Conservation (phyloP, 2,329 filamentous ascomycete genomes). For the Didymella arachidicola region DNA sequence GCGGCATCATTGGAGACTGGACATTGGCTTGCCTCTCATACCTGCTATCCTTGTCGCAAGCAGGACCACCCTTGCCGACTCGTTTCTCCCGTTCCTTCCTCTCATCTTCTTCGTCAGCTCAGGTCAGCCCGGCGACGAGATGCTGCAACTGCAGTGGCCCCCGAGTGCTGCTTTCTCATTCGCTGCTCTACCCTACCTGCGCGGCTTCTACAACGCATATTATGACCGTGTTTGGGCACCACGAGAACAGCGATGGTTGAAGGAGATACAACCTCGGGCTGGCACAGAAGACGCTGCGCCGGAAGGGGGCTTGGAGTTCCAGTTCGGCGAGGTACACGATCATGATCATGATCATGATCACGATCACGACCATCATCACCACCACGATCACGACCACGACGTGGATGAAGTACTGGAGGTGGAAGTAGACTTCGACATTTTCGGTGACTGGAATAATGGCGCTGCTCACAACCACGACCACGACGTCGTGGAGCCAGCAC, state of each 20-base stretch:
- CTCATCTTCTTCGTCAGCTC: constrained; percentile 67
- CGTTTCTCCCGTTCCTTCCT: constrained; percentile 68
- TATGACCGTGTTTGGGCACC: constrained; percentile 67
- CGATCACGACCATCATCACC: constrained; percentile 26
- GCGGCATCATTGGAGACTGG: constrained; percentile 59
- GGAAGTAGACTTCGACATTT: constrained; percentile 48
- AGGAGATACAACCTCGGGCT: constrained; percentile 67
- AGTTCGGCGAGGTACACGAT: constrained; percentile 18
- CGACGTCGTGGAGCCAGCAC: constrained; percentile 26
- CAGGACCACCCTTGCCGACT: constrained; percentile 69
- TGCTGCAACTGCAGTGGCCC: constrained; percentile 68
- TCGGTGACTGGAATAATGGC: constrained; percentile 57
- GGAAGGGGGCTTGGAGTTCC: constrained; percentile 24
- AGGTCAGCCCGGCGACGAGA: constrained; percentile 53
- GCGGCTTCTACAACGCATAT: constrained; percentile 68
- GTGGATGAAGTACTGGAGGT: constrained; percentile 59
- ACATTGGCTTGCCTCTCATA: constrained; percentile 71
- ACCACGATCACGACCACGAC: constrained; percentile 40
- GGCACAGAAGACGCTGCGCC: constrained; percentile 41
- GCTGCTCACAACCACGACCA: constrained; percentile 44
- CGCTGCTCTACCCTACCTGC: constrained; percentile 70
- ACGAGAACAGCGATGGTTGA: constrained; percentile 67
- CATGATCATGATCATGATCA: constrained; percentile 21
- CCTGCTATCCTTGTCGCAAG: constrained; percentile 73
- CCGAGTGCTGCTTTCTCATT: constrained; percentile 72